These are phyloP conservation scores for Penicillium sp. DNA, from an alignment of 2,329 filamentous ascomycete genomes.

Conservation along the genomic window DNA sequence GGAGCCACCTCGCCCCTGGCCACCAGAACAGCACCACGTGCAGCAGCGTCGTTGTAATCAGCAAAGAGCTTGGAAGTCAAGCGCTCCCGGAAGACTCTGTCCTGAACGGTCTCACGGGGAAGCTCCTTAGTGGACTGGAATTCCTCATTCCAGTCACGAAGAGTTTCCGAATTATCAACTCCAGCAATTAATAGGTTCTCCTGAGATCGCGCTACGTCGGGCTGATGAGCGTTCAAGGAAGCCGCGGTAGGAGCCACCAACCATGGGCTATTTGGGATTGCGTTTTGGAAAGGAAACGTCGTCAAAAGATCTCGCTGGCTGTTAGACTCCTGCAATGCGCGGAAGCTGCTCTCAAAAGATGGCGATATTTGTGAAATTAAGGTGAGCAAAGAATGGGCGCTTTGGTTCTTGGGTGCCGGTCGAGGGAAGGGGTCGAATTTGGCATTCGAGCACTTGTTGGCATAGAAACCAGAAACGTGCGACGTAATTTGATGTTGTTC, in stretches of 20 bases:
- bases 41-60: constrained; percentile 94
- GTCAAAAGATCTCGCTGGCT: constrained; percentile 81
- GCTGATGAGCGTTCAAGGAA: constrained; percentile 65
- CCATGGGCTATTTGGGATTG: constrained; percentile 90
- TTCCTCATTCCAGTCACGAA: constrained; percentile 98
- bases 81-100: constrained; percentile 91
- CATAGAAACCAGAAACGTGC: constrained; percentile 91
- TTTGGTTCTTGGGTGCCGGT: constrained; percentile 69
- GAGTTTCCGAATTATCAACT: constrained; percentile 86
- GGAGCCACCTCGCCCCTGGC: constrained; percentile 89
- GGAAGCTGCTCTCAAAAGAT: constrained; percentile 74
- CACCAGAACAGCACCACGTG: constrained; percentile 85
- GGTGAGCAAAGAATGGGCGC: constrained; percentile 80
- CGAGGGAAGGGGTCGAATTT: constrained; percentile 91
- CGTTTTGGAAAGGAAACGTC: constrained; percentile 93
- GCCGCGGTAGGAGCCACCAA: constrained; percentile 65
- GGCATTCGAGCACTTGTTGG: constrained; percentile 91
- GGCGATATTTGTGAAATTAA: constrained; percentile 76
- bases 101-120: constrained; percentile 88
- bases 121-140: constrained; percentile 96
- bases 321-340: constrained; percentile 77
- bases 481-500: constrained; percentile 93
- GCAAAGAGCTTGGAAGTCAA: constrained; percentile 94
- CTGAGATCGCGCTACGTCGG: constrained; percentile 85
- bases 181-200: constrained; percentile 88